Evolutionary conservation across 495 filamentous ascomycete species (phyloP).

Genomic region (Astrothelium subdiscretum): DNA sequence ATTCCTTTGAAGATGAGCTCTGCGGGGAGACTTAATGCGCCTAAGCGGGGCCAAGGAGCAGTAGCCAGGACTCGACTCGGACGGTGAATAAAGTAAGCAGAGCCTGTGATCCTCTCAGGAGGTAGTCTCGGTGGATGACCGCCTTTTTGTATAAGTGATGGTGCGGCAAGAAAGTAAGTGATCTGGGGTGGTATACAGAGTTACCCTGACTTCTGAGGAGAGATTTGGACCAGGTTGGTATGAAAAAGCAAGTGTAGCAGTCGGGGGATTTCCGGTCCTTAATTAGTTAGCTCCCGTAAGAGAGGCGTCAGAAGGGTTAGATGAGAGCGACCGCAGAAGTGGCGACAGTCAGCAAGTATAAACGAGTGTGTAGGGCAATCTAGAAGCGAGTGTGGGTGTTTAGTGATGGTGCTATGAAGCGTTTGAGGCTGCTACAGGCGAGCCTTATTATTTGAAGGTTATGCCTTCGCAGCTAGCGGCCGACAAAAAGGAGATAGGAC

Average conservation of each 20-base stretch:
- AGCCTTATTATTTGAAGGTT: background rate
- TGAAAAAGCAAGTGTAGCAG: background rate
- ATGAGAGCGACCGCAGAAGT: background rate
- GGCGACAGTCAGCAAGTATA: background rate
- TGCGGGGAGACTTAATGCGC: background rate
- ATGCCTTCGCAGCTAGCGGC: background rate
- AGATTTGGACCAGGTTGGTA: background rate
- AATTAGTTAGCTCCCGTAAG: background rate
- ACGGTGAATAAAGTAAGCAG: too few relatives aligned
- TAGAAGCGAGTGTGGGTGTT: conserved; percentile 1
- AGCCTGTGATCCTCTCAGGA: background rate
- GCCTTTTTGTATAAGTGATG: too few relatives aligned
- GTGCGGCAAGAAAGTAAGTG: background rate
- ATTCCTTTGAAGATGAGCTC: conserved; percentile 25
- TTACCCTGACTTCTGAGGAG: background rate
- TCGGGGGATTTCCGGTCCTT: background rate
- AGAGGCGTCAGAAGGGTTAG: background rate
- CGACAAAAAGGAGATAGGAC: background rate
- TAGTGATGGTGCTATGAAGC: background rate
- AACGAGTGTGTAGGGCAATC: background rate
- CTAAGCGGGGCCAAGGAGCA: background rate
- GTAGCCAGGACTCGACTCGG: background rate
- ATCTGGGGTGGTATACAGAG: background rate
- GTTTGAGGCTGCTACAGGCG: background rate
- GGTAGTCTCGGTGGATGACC: background rate